Base-by-base conservation (phyloP, 768 basidiomycete species). In the Boletus sensibilis region DNA sequence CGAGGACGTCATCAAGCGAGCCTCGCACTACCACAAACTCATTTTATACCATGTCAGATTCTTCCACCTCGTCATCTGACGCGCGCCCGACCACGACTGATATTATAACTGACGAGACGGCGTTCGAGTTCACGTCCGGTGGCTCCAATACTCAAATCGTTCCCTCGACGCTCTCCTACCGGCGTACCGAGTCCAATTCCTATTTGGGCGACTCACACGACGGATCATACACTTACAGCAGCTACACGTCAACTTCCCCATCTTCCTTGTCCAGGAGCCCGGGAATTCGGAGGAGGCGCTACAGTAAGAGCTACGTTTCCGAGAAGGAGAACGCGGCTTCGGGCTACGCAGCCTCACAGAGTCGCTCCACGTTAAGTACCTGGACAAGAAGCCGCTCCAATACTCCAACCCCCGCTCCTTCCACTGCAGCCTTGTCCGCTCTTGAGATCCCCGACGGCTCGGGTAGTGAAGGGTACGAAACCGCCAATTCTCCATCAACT, bases 181-280 rank as follows among this genome's bases (percentile, higher is more conserved):
- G 81, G 8, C 72, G 82, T 12, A 77, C 81, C 10, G 76, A 79
- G 20, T 82, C 83, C 14, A 78, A 78, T 2, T 86, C 86, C 1
- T 78, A 81, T 51, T 70, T 84, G 8, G 81, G 82, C 2, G 82
- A 84, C 58, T 83, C 83, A 8, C 80, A 81, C 49, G 79, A 74
- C 33, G 66, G 73, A 5, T 73, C 71, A 2, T 72, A 68, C 35
- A 66, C 68, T 5, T 73, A 72, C 38, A 73, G 66, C 50, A 63
- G 62, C 29, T 72, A 72, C 23, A 60, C 61, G 9, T 72, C 77
- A 0, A 74, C 77, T 0, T 81, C 85, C 0, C 78, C 84, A 4
- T 82, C 85, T 1, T 72, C 74, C 3, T 74, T 90, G 20, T 81
- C 85, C 9, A 77, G 88, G 23, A 79, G 82, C 0, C 70, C 81